phyloP scores from a whole-genome alignment of 202 grass and related monocot genomes.

The Schoenoplectus triqueter region DNA sequence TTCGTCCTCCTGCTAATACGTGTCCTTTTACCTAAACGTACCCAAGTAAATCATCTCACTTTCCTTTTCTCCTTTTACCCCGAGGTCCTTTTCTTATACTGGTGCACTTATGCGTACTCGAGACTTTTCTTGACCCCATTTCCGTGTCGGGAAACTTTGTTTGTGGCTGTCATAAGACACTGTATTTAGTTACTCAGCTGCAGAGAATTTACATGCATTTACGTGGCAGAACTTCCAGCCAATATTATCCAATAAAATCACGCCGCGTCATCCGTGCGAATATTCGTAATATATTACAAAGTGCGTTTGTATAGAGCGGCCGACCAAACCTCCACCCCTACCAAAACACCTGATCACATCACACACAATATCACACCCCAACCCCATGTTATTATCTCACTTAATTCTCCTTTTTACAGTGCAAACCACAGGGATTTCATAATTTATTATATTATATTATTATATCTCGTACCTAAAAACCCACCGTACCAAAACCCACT shows the following conservation, averaged over 20 bases:
- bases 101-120: conserved; percentile 20
- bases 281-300: background rate
- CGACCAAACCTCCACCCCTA: conserved; percentile 29
- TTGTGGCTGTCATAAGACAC: conserved; percentile 23
- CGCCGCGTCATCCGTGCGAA: background rate
- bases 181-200: background rate
- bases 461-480: conserved; percentile 19
- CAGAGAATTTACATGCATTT: background rate
- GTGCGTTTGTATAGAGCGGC: background rate
- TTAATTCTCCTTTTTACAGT: conserved; percentile 26
- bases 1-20: background rate
- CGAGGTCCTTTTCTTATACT: background rate
- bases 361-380: background rate
- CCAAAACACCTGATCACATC: conserved; percentile 32
- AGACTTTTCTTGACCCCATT: background rate
- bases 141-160: background rate
- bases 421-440: conserved; percentile 17
- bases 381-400: conserved; percentile 30
- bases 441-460: background rate
- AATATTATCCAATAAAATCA: background rate
- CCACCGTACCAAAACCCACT: conserved; percentile 40
- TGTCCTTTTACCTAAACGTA: conserved; percentile 4
- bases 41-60: background rate
- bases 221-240: background rate
- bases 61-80: background rate